phyloP scores from a whole-genome alignment of 1,284 basidiomycete species.

The Exobasidium rhododendri region DNA sequence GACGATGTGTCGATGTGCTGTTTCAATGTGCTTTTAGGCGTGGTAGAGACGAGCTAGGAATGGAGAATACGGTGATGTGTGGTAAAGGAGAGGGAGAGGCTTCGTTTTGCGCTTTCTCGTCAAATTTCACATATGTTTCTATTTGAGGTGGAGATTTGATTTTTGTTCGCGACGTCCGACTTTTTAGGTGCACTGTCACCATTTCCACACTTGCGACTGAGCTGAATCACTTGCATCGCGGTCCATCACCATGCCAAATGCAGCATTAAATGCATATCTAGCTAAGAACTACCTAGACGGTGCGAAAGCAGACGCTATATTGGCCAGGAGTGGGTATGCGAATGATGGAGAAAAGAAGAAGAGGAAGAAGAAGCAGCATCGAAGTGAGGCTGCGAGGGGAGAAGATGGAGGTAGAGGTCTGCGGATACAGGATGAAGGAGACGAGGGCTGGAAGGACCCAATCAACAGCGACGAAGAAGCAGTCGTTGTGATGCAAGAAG shows the following conservation, averaged over 20 bases:
- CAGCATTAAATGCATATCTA: constrained; percentile 59
- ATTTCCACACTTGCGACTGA: no score
- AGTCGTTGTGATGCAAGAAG: constrained; percentile 20
- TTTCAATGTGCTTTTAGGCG: no score
- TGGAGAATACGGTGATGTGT: no score
- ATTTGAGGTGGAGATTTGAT: no score
- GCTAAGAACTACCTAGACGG: constrained; percentile 83
- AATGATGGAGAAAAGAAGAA: constrained; percentile 64
- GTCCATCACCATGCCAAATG: constrained; percentile 36
- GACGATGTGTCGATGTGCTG: no score
- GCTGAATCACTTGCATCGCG: no score
- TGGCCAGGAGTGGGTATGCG: constrained; percentile 63
- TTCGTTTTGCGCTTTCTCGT: no score
- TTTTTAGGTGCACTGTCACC: no score
- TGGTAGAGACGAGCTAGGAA: no score
- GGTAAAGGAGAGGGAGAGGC: no score
- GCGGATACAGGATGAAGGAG: constrained; percentile 36
- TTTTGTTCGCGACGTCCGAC: no score
- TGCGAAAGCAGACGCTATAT: constrained; percentile 90
- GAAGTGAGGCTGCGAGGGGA: constrained; percentile 1
- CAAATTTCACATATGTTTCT: no score
- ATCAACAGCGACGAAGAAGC: constrained; percentile 27
- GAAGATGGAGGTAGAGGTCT: constrained; percentile 24
- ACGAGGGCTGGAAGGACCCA: constrained; percentile 25
- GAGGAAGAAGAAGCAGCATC: constrained; percentile 67